Conservation (phyloP, 2,329 filamentous ascomycete species). For the Aspergillus pseudoterreus region DNA sequence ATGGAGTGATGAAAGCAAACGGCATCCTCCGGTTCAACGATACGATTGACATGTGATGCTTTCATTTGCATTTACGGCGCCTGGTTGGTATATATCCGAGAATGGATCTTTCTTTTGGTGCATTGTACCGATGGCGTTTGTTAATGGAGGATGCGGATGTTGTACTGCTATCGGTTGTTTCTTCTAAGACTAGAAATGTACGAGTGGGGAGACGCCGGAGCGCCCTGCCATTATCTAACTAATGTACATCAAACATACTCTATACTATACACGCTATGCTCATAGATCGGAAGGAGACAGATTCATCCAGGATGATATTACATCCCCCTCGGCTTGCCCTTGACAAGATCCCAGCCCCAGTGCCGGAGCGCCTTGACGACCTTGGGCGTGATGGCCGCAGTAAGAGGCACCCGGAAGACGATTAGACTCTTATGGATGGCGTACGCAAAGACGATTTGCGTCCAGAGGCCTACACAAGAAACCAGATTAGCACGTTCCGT, state of each 20-base stretch:
- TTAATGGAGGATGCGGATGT: background rate
- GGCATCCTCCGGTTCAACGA: constrained; percentile 92
- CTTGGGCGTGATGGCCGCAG: constrained; percentile 85
- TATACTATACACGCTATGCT: constrained; percentile 17
- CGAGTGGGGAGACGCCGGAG: too few species aligned
- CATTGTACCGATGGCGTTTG: background rate
- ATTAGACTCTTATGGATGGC: constrained; percentile 98
- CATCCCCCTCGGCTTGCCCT: constrained; percentile 51
- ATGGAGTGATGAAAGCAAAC: constrained; percentile 79
- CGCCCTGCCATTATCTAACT: constrained; percentile 6
- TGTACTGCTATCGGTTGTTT: background rate
- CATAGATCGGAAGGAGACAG: background rate
- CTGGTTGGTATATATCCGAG: constrained; percentile 5
- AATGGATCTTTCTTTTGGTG: background rate
- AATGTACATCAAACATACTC: constrained; percentile 25
- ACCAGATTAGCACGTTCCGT: too few species aligned
- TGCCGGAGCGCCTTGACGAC: constrained; percentile 82
- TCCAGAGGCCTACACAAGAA: constrained; percentile 59
- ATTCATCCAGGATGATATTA: constrained; percentile 7
- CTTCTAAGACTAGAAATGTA: background rate
- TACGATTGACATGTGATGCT: constrained; percentile 67
- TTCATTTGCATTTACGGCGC: background rate
- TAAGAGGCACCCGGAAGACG: constrained; percentile 88
- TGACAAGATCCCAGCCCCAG: constrained; percentile 96
- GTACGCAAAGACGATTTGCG: constrained; percentile 88